These are phyloP conservation scores for Gynochthodes officinalis DNA, from an alignment of 257 asterid species.

Conservation along the genomic window DNA sequence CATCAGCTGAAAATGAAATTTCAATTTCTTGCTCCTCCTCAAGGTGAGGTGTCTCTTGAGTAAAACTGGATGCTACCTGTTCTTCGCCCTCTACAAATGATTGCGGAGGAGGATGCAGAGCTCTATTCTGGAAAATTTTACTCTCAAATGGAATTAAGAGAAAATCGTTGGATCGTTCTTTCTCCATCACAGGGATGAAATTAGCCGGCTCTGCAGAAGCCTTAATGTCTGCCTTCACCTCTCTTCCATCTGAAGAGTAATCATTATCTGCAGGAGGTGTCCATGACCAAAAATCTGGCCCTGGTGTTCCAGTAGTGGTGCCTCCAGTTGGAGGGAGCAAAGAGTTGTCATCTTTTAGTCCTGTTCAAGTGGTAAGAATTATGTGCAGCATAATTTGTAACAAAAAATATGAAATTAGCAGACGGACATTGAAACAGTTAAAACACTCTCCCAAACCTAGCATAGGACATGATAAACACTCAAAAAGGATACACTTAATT, in stretches of 20 bases:
- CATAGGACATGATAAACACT: not conserved
- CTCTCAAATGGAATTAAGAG: conserved; percentile 76
- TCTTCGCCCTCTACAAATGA: conserved; percentile 51
- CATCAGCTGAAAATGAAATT: conserved; percentile 62
- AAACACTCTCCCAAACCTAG: not conserved
- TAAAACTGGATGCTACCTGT: conserved; percentile 28
- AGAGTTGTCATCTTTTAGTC: conserved; percentile 29
- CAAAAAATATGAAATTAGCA: not conserved
- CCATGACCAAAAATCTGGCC: conserved; percentile 97
- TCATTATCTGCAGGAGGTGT: conserved; percentile 59
- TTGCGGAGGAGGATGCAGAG: conserved; percentile 73
- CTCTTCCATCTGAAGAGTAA: conserved; percentile 16
- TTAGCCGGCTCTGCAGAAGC: conserved; percentile 38
- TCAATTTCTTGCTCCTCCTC: conserved; percentile 60
- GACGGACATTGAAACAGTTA: not conserved
- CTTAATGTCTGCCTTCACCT: conserved; percentile 35
- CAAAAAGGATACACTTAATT: not conserved
- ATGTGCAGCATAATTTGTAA: not conserved
- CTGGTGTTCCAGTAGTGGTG: conserved; percentile 55
- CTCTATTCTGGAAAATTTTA: conserved; percentile 36
- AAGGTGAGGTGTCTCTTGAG: conserved; percentile 46
- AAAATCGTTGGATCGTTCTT: conserved; percentile 49
- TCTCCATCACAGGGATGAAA: conserved; percentile 57
- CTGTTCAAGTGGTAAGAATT: conserved; percentile 38
- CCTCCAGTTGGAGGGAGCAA: conserved; percentile 34